phyloP scores from a whole-genome alignment of 768 basidiomycete species.

The Serendipita sp. region DNA sequence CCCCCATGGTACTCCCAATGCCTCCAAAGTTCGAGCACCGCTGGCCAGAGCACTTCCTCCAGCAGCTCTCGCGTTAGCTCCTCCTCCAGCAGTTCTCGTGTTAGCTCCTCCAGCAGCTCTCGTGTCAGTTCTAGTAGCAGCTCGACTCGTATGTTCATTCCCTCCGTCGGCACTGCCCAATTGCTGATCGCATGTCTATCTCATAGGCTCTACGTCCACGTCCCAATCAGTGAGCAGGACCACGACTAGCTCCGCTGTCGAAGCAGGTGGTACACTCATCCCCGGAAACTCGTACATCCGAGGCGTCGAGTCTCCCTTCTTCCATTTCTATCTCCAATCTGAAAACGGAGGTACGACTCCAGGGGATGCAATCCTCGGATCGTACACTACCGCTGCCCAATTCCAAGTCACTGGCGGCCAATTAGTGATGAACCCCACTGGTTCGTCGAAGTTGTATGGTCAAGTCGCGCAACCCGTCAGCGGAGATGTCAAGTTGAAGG shows the following conservation, averaged over 20 bases:
- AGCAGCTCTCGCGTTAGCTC: neutral
- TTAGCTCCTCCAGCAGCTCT: no score
- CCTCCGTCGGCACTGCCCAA: no score
- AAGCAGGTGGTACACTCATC: neutral
- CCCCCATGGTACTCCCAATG: constrained; percentile 1
- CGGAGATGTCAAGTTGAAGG: neutral
- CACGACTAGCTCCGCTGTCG: neutral
- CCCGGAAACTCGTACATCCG: neutral
- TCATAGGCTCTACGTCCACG: neutral
- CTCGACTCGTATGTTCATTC: neutral
- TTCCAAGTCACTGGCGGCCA: neutral
- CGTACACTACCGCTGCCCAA: neutral
- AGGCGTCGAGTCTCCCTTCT: constrained; percentile 2
- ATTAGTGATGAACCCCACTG: neutral
- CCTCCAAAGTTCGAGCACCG: neutral
- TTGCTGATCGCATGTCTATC: no score
- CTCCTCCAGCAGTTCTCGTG: neutral
- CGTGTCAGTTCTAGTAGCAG: neutral
- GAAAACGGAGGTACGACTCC: neutral
- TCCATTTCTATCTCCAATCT: constrained; percentile 2
- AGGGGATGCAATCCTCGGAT: neutral
- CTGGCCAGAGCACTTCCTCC: neutral
- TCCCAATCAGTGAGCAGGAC: neutral
- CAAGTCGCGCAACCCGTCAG: neutral
- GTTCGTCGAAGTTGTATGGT: neutral